These are phyloP conservation scores for Boechera stricta DNA, from an alignment of 345 rosid genomes.

Conservation along the genomic window DNA sequence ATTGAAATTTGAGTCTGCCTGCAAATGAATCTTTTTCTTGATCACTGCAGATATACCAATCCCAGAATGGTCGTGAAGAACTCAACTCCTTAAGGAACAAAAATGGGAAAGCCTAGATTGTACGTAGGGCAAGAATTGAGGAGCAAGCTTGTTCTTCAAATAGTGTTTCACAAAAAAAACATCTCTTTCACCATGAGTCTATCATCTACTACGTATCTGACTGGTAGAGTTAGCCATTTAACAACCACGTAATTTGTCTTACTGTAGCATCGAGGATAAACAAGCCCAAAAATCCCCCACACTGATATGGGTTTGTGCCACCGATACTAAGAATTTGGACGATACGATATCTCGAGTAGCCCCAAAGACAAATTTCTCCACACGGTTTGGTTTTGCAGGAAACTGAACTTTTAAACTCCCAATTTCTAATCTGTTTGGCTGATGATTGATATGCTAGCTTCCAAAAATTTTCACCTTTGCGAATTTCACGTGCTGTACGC, in stretches of 20 bases:
- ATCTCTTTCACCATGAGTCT: neutral
- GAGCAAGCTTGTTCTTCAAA: neutral
- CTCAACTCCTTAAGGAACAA: constrained; percentile 3
- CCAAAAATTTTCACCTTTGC: neutral
- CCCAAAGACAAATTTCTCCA: neutral
- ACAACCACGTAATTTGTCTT: neutral
- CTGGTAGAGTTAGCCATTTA: neutral
- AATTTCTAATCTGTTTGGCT: neutral
- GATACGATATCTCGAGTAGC: neutral
- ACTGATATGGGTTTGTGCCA: neutral
- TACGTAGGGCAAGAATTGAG: neutral
- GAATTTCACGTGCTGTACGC: constrained; percentile 7
- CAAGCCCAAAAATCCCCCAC: neutral
- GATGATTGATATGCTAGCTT: constrained; percentile 16
- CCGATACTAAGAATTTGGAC: neutral
- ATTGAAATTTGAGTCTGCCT: neutral
- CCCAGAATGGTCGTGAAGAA: constrained; percentile 4
- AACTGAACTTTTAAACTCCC: neutral
- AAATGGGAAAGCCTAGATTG: constrained; percentile 4
- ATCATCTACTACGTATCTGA: neutral
- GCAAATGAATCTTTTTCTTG: constrained; percentile 4
- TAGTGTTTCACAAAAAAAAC: neutral
- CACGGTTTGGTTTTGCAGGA: neutral
- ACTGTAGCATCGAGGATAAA: neutral
- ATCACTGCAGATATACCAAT: neutral